These are phyloP conservation scores for Trypanosomatidae sp. DNA, from an alignment of 208 protist species.

Conservation along the genomic window DNA sequence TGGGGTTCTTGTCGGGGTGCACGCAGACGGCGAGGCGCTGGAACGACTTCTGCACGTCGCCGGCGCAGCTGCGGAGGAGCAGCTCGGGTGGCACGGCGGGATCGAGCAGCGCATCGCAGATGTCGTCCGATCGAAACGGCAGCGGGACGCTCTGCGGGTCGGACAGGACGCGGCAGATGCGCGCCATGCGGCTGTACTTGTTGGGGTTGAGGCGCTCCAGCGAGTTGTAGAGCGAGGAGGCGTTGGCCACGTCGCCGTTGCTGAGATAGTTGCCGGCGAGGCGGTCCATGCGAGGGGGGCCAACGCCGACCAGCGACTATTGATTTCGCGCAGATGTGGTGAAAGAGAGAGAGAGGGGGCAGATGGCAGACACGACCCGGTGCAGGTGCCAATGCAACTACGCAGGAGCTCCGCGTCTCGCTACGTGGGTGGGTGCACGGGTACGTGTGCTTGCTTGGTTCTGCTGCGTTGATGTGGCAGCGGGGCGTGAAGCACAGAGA, in stretches of 20 bases:
- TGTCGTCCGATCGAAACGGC: conserved; percentile 70
- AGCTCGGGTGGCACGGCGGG: conserved; percentile 47
- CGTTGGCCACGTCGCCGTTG: conserved; percentile 70
- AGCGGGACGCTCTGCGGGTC: conserved; percentile 65
- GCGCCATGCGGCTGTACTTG: conserved; percentile 69
- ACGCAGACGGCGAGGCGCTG: conserved; percentile 73
- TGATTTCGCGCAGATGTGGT: background rate
- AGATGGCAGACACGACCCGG: no score
- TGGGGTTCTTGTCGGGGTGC: conserved; percentile 89
- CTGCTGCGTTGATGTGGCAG: no score
- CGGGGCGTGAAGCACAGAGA: no score
- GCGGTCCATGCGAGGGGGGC: no score
- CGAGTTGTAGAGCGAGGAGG: conserved; percentile 70
- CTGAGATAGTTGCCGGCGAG: conserved; percentile 65
- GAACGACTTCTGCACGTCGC: conserved; percentile 64
- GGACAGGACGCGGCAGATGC: conserved; percentile 68
- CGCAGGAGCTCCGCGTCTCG: no score
- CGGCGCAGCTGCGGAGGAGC: conserved; percentile 35
- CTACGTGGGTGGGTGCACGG: no score
- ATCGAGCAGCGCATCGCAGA: conserved; percentile 80
- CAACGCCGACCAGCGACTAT: background rate
- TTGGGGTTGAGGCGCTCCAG: conserved; percentile 63
- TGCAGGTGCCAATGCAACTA: no score
- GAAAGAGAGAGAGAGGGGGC: no score
- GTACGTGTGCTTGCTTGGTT: no score